Base-by-base conservation (phyloP, 805 yeast genomes). In the Wickerhamomyces tratensis region DNA sequence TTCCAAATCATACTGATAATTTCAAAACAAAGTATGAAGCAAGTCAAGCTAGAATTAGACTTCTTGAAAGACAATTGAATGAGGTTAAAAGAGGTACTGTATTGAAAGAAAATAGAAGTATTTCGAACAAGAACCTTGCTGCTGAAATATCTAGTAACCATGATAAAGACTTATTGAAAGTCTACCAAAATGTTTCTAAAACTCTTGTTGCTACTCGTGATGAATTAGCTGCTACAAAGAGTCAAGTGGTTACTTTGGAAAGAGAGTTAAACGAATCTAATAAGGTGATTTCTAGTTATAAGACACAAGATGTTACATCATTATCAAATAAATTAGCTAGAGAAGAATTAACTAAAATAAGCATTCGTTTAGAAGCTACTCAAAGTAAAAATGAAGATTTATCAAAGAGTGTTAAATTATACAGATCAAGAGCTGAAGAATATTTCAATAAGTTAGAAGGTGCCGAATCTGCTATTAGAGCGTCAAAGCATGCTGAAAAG, bases 401-500 rank as follows among this genome's bases (percentile, higher is more conserved):
- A 30, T 57, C 67, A 2, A 69, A 72, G 35, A 71, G 75, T 30
- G 63, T 82, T 20, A 76, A 74, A 35, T 64, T 82, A 31, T 87
- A 84, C 61, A 82, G 79, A 54, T 61, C 68, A 14, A 73, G 95
- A 46, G 78, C 94, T 33, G 89, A 85, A 33, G 83, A 80, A 46
- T 83, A 86, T 56, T 77, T 72, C 50, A 68, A 70, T 44, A 84
- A 85, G 52, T 66, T 88, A 26, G 94, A 87, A 52, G 72, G 76
- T 40, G 89, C 93, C 2, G 96, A 89, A 55, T 69, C 79, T 39
- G 83, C 86, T 6, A 76, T 83, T 2, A 67, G 72, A 41, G 71
- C 77, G 38, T 77, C 86, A 8, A 69, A 75, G 49, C 66, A 85
- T 50, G 76, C 79, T 11, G 89, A 82, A 54, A 70, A 70, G 42